Evolutionary conservation across 108 stramenopile genomes (phyloP).

Genomic region (Licmophora abbreviata): DNA sequence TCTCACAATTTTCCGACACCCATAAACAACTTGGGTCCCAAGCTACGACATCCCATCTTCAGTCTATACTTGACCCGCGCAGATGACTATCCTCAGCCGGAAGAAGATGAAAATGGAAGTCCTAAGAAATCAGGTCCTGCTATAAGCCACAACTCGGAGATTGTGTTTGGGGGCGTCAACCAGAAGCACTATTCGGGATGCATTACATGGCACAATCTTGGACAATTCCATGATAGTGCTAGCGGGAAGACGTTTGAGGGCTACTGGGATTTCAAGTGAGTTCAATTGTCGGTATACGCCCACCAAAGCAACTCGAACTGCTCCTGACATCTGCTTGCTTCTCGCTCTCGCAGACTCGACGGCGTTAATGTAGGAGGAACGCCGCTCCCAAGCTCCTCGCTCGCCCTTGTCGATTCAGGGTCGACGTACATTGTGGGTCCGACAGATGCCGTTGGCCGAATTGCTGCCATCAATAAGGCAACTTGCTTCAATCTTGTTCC

Average conservation of each 20-base stretch:
- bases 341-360: too few species aligned
- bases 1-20: constrained; percentile 24
- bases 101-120: background rate
- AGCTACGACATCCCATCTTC: constrained; percentile 20
- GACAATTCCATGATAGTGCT: constrained; percentile 19
- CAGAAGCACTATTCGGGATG: constrained; percentile 37
- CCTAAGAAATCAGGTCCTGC: background rate
- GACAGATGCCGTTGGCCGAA: constrained; percentile 33
- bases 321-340: too few species aligned
- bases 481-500: constrained; percentile 42
- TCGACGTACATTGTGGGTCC: constrained; percentile 90
- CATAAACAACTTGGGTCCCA: constrained; percentile 13
- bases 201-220: constrained; percentile 38
- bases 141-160: constrained; percentile 16
- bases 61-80: constrained; percentile 22
- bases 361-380: constrained; percentile 46
- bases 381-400: constrained; percentile 22
- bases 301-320: too few species aligned
- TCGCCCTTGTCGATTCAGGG: constrained; percentile 89
- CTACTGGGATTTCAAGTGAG: constrained; percentile 88
- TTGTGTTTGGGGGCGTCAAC: constrained; percentile 42
- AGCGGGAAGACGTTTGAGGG: constrained; percentile 17
- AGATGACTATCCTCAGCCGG: constrained; percentile 30
- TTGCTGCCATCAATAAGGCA: constrained; percentile 52
- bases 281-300: too few species aligned